Conservation (phyloP, 2,329 filamentous ascomycete species). For the Penicillium glabrum region DNA sequence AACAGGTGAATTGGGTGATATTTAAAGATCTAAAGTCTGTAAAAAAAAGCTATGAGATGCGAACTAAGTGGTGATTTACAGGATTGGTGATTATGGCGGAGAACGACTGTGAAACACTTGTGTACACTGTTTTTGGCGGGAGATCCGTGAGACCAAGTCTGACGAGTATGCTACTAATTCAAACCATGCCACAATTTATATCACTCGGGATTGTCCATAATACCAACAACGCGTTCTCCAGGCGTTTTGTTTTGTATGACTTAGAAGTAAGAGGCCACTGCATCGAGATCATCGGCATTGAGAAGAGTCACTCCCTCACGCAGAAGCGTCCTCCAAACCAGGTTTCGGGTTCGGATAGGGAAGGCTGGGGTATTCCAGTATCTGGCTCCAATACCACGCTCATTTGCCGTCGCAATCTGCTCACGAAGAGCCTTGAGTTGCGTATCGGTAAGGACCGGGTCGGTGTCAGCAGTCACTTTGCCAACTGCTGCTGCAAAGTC, state of each 20-base stretch:
- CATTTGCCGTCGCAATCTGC: conserved; percentile 56
- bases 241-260: neutral
- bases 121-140: neutral
- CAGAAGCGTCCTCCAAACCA: conserved; percentile 58
- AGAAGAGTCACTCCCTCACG: conserved; percentile 61
- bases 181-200: neutral
- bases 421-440: conserved; percentile 52
- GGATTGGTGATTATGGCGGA: neutral
- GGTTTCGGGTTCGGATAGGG: conserved; percentile 59
- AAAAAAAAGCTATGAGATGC: neutral
- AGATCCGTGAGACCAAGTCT: neutral
- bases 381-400: conserved; percentile 57
- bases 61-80: no score
- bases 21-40: neutral
- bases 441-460: conserved; percentile 26
- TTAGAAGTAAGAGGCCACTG: conserved; percentile 42
- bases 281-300: conserved; percentile 64
- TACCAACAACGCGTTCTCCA: neutral
- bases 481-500: conserved; percentile 49
- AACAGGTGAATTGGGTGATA: neutral
- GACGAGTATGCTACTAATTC: neutral
- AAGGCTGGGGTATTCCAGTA: conserved; percentile 65
- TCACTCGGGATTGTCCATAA: no score
- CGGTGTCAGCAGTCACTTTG: conserved; percentile 37
- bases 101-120: neutral